phyloP scores from a whole-genome alignment of 192 early-diverging fungal genomes.

The Gorgonomyces haynaldii region DNA sequence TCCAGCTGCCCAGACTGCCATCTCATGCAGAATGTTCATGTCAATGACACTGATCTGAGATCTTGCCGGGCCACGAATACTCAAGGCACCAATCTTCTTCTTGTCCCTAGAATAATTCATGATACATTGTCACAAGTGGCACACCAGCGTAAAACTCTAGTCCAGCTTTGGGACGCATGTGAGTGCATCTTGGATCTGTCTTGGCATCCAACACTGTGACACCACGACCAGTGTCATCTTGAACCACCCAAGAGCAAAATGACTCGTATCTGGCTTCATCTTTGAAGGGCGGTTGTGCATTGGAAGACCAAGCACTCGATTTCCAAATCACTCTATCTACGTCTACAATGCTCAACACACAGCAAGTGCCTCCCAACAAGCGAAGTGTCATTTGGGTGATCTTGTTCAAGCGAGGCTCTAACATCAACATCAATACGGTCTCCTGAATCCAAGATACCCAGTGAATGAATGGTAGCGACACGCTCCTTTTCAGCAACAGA shows the following conservation, averaged over 20 bases:
- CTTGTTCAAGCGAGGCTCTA: slow-evolving; percentile 5
- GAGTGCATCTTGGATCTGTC: slow-evolving; percentile 7
- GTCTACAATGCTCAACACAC: slow-evolving; percentile 9
- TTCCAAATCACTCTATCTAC: slow-evolving; percentile 6
- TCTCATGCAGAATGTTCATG: slow-evolving; percentile 11
- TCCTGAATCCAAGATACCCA: slow-evolving; percentile 1
- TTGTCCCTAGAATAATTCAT: neutral
- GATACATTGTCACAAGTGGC: neutral
- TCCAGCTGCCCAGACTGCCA: slow-evolving; percentile 7
- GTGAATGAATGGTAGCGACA: neutral
- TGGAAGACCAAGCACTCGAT: neutral
- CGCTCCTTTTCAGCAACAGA: neutral
- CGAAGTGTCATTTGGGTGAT: slow-evolving; percentile 7
- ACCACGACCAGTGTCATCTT: slow-evolving; percentile 8
- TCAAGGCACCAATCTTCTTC: slow-evolving; percentile 5
- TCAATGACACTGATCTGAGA: slow-evolving; percentile 8
- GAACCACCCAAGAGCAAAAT: slow-evolving; percentile 11
- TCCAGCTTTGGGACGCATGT: slow-evolving; percentile 3
- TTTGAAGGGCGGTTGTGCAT: neutral
- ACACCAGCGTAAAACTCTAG: slow-evolving; percentile 11
- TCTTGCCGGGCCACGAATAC: slow-evolving; percentile 1
- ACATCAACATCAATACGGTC: neutral
- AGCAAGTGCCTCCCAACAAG: slow-evolving; percentile 3
- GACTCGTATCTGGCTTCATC: slow-evolving; percentile 10
- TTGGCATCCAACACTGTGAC: slow-evolving; percentile 7